Conservation (phyloP, 78 protist genomes). For the Dictyostelium purpureum region DNA sequence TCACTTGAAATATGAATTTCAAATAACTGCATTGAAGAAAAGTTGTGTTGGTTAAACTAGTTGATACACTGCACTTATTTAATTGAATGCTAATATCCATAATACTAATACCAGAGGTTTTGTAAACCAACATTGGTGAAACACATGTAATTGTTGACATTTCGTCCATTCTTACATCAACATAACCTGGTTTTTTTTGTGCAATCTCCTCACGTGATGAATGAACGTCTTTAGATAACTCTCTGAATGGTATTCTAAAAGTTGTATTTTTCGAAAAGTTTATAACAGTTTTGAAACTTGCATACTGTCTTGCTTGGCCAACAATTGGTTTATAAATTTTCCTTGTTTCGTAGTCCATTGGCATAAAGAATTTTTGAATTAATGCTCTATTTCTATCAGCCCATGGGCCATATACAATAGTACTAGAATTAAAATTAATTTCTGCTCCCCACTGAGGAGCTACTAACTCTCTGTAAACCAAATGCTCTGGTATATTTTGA, state of each 20-base stretch:
- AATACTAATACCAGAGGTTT: neutral
- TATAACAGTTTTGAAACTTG: neutral
- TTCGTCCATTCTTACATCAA: slow-evolving; percentile 67
- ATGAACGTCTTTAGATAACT: slow-evolving; percentile 39
- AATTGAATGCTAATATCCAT: neutral
- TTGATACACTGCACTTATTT: slow-evolving; percentile 13
- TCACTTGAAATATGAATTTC: neutral
- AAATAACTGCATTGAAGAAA: neutral
- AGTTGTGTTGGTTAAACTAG: slow-evolving; percentile 48
- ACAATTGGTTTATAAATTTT: slow-evolving; percentile 29
- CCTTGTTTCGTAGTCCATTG: slow-evolving; percentile 49
- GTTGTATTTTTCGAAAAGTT: slow-evolving; percentile 32
- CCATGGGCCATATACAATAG: slow-evolving; percentile 75
- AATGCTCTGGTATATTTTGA: neutral
- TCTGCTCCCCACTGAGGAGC: slow-evolving; percentile 73
- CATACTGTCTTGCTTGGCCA: slow-evolving; percentile 53
- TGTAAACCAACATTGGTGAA: neutral
- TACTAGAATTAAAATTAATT: slow-evolving; percentile 1
- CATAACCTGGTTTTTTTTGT: slow-evolving; percentile 26
- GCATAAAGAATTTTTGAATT: slow-evolving; percentile 49
- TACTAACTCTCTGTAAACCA: neutral
- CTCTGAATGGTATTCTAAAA: slow-evolving; percentile 67
- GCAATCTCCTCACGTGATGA: slow-evolving; percentile 8
- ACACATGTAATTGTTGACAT: neutral
- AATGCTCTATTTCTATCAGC: slow-evolving; percentile 53